Conservation (phyloP, 305 asterid species). For the Solanum hybrid region DNA sequence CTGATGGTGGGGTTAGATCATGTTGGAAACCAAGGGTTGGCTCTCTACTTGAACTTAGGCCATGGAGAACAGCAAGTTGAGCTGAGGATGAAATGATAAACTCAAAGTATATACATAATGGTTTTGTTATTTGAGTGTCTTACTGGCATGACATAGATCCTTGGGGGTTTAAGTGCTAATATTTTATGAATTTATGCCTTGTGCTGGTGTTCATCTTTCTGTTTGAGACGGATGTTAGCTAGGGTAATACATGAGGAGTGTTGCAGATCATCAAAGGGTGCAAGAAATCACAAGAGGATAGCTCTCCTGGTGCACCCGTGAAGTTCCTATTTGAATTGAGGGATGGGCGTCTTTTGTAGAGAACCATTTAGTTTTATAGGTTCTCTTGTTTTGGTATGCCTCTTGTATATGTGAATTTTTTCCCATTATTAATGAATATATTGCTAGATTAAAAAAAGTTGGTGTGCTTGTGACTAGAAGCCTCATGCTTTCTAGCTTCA, state of each 20-base stretch:
- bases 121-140: background rate
- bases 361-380: background rate
- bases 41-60: background rate
- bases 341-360: background rate
- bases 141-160: background rate
- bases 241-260: background rate
- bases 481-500: background rate
- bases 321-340: background rate
- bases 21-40: background rate
- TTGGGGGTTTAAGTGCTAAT: background rate
- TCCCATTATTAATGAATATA: background rate
- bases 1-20: background rate
- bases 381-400: background rate
- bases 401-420: background rate
- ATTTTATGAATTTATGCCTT: background rate
- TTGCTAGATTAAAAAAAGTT: background rate
- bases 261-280: background rate
- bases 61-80: background rate
- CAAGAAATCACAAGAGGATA: background rate
- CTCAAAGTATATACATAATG: background rate
- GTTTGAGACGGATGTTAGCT: background rate
- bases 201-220: background rate
- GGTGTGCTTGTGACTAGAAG: background rate
- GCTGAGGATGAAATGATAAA: background rate
- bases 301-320: background rate